A percentile compares a stretch with the other conserved stretches of the same genome.
Conservation (phyloP, 2,329 filamentous ascomycete species). For the Alternaria dauci region DNA sequence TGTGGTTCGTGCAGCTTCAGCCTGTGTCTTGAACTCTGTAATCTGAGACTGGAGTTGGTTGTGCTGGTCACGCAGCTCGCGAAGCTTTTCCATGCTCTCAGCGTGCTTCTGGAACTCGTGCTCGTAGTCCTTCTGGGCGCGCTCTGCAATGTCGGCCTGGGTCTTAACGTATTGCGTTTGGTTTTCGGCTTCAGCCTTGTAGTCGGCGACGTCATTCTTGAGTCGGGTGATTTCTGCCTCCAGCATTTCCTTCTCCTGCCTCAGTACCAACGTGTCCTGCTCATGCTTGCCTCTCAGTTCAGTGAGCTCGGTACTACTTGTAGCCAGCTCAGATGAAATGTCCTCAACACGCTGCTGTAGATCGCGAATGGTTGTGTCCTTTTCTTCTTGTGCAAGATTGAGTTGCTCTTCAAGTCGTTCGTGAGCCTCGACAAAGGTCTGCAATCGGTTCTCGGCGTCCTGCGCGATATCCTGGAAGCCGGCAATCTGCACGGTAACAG, state of each 20-base stretch:
- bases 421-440: slow-evolving; percentile 78
- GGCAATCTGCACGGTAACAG: slow-evolving; percentile 80
- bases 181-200: slow-evolving; percentile 79
- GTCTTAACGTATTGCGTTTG: slow-evolving; percentile 92
- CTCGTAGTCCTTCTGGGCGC: slow-evolving; percentile 95
- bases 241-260: slow-evolving; percentile 82
- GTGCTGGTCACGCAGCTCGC: slow-evolving; percentile 78
- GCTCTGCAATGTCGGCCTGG: slow-evolving; percentile 91
- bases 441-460: slow-evolving; percentile 83
- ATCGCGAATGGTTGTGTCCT: slow-evolving; percentile 80
- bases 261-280: slow-evolving; percentile 73
- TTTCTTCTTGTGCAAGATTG: slow-evolving; percentile 76
- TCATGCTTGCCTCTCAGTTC: slow-evolving; percentile 80
- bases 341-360: slow-evolving; percentile 85
- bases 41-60: slow-evolving; percentile 84
- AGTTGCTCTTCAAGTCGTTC: slow-evolving; percentile 79
- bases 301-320: slow-evolving; percentile 83
- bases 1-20: slow-evolving; percentile 82
- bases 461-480: slow-evolving; percentile 90
- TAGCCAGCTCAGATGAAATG: slow-evolving; percentile 80
- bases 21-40: slow-evolving; percentile 77
- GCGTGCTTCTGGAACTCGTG: slow-evolving; percentile 93
- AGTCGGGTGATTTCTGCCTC: slow-evolving; percentile 82
- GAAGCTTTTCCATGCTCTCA: slow-evolving; percentile 87
- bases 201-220: slow-evolving; percentile 83